phyloP scores from a whole-genome alignment of 75 land plant genomes.

The Cupressus sempervirens region DNA sequence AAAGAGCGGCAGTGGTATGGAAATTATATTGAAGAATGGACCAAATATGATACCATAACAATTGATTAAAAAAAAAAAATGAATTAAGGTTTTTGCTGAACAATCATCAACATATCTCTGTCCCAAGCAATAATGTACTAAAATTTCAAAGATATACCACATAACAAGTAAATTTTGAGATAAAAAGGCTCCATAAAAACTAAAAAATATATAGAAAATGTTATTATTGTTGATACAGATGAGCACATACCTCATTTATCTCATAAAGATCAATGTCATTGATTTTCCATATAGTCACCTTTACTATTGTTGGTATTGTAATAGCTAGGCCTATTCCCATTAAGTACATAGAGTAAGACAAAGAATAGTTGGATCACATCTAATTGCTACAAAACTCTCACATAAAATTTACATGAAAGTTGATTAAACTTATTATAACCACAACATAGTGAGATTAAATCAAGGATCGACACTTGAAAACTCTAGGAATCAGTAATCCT shows the following conservation, averaged over 20 bases:
- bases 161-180: background rate
- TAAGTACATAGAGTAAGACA: too few species aligned
- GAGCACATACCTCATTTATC: conserved; percentile 21
- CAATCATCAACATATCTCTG: background rate
- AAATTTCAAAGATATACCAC: background rate
- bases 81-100: background rate
- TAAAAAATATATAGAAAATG: background rate
- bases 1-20: background rate
- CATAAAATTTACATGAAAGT: background rate
- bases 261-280: conserved; percentile 28
- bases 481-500: conserved; percentile 20
- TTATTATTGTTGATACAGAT: background rate
- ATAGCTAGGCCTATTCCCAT: conserved; percentile 31
- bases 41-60: background rate
- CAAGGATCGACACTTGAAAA: conserved; percentile 16
- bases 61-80: background rate
- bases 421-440: background rate
- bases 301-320: conserved; percentile 24
- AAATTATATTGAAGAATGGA: background rate
- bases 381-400: conserved; percentile 29
- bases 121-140: background rate
- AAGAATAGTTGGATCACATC: conserved; percentile 27
- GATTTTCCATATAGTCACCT: conserved; percentile 21
- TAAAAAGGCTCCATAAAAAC: background rate
- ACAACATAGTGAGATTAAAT: background rate